Evolutionary conservation across 176 grass and related monocot genomes (phyloP), one percentile per base, ranked within the genome.

Genomic region (Aegilops longissima): DNA sequence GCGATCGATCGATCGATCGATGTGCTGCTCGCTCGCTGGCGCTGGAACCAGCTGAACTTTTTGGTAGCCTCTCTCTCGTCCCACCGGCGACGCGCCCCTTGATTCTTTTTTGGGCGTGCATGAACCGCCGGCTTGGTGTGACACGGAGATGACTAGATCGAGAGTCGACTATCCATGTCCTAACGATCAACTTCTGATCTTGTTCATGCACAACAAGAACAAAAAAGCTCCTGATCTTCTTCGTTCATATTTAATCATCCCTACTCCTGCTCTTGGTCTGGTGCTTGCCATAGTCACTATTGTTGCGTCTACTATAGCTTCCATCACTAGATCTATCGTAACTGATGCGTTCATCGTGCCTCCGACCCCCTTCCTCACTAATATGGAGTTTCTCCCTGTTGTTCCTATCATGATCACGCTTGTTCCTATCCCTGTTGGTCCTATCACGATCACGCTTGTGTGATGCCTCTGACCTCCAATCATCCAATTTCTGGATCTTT

Each of bases 401-500:
- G 52, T 84, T 82, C 80, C 61, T 83, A 16, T 77, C 86, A 90
- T 20, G 66, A 24, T 54, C 34, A 38, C 44, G 33, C 9, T 11
- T 44, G 34, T 38, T 35, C 34, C 34, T 44, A 10, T 44, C 40
- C 9, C 45, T 93, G 64, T 3, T 71, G 51, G 77, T 82, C 80
- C 61, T 83, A 16, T 77, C 86, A 90, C 31, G 66, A 24, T 54
- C 35, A 39, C 45, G 34, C 10, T 12, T 45, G 35, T 39, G 39
- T 35, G 70, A 77, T 8, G 79, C 21, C 67, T 86, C 80, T 75
- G 77, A 90, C 63, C 61, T 66, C 39, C 12, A 42, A 77, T 92
- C 75, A 2, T 78, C 87, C 65, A 73, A 16, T 86, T 76, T 94
- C 62, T 11, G 72, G 18, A 68, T 87, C 82, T 96, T 96, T 39